Evolutionary conservation across 768 basidiomycete species (phyloP).

Genomic region (Austroboletus eburneus): DNA sequence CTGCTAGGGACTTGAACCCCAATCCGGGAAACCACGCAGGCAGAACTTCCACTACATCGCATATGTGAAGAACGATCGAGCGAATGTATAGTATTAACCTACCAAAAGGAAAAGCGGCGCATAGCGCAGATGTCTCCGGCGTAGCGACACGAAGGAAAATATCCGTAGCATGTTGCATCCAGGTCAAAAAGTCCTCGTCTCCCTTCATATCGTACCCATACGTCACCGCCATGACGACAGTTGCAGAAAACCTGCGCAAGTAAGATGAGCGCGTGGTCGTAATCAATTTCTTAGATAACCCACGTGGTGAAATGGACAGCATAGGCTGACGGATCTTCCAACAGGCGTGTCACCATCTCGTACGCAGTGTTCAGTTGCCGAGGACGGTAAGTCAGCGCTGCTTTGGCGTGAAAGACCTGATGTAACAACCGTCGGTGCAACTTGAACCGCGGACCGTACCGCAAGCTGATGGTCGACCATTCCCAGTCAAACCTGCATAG

Average conservation of each 20-base stretch:
- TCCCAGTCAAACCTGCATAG: constrained; percentile 18
- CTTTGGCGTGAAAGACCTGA: constrained; percentile 13
- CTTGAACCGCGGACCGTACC: constrained; percentile 22
- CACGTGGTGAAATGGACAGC: constrained; percentile 10
- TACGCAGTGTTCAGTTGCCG: constrained; percentile 12
- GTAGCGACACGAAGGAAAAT: constrained; percentile 1
- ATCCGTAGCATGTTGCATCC: constrained; percentile 9
- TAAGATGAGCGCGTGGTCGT: too few species aligned
- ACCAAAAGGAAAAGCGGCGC: constrained; percentile 13
- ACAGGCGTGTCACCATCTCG: constrained; percentile 5
- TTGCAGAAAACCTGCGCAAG: neutral
- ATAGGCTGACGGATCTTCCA: constrained; percentile 9
- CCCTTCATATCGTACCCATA: constrained; percentile 12
- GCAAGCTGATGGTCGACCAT: constrained; percentile 9
- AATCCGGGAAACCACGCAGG: constrained; percentile 28
- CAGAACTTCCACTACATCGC: constrained; percentile 12
- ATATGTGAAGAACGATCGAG: neutral
- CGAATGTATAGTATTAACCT: neutral
- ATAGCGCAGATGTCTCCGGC: constrained; percentile 2
- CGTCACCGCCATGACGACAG: constrained; percentile 14
- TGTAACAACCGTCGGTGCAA: constrained; percentile 20
- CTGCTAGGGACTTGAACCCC: constrained; percentile 15
- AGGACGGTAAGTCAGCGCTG: constrained; percentile 10
- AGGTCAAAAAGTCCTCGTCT: constrained; percentile 1
- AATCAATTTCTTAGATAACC: neutral